A percentile compares a stretch with the other conserved stretches of the same genome.
These are phyloP conservation scores for Ustilago hordei DNA, from an alignment of 1,284 basidiomycete species.

Conservation along the genomic window DNA sequence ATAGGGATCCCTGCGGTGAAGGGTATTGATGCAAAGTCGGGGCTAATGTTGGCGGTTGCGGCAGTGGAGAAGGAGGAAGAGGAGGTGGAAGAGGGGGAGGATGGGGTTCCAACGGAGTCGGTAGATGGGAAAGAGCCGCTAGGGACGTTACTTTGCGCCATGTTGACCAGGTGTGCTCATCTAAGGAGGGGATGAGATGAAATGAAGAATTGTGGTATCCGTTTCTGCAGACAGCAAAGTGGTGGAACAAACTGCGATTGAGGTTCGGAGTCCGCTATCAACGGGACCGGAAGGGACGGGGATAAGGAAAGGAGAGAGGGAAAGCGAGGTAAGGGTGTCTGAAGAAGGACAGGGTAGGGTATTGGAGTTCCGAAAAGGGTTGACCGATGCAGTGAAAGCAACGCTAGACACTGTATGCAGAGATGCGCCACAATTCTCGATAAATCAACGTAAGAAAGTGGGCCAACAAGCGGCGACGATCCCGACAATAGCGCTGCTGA, in stretches of 20 bases:
- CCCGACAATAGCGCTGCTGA: neutral
- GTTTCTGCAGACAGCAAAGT: neutral
- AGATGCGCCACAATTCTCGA: neutral
- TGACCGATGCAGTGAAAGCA: neutral
- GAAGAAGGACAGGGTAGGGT: neutral
- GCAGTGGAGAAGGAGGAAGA: neutral
- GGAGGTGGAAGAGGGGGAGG: neutral
- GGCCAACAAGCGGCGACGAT: neutral
- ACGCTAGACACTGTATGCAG: neutral
- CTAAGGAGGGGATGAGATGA: neutral
- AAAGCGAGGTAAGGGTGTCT: neutral
- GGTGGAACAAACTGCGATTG: neutral
- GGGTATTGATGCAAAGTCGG: slow-evolving; percentile 19
- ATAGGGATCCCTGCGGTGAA: slow-evolving; percentile 46
- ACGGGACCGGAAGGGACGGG: neutral
- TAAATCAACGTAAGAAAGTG: neutral
- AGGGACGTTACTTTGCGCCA: slow-evolving; percentile 1
- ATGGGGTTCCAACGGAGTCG: slow-evolving; percentile 7
- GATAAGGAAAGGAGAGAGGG: neutral
- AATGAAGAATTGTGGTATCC: neutral
- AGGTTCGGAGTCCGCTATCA: neutral
- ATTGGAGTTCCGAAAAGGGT: slow-evolving; percentile 6
- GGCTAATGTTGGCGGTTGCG: neutral
- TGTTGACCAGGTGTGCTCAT: neutral
- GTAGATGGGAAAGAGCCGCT: slow-evolving; percentile 8